Conservation (phyloP, 169 alveolate species). For the Cryptosporidium tyzzeri region DNA sequence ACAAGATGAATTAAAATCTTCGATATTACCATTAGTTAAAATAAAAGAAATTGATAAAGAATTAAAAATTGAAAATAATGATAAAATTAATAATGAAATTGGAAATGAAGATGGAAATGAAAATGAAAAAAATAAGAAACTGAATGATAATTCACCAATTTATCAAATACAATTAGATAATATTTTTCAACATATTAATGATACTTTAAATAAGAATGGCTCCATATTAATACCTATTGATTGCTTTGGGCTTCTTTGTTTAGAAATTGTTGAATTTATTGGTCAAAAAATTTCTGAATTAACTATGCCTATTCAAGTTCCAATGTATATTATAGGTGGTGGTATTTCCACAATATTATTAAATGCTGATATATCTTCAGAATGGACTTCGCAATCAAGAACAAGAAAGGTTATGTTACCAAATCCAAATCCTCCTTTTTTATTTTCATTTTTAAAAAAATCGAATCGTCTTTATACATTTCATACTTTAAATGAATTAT, state of each 20-base stretch:
- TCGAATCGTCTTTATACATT: slow-evolving; percentile 55
- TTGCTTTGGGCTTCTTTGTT: slow-evolving; percentile 39
- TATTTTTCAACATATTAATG: slow-evolving; percentile 10
- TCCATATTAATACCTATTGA: slow-evolving; percentile 58
- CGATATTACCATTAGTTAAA: not conserved
- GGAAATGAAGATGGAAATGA: not conserved
- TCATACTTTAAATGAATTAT: slow-evolving; percentile 41
- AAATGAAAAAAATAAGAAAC: too few relatives aligned
- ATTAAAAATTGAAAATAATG: not conserved
- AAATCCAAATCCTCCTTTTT: slow-evolving; percentile 68
- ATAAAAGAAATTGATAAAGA: not conserved
- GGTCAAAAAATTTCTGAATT: slow-evolving; percentile 66
- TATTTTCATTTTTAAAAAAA: slow-evolving; percentile 44
- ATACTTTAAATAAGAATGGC: slow-evolving; percentile 45
- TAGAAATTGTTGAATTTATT: slow-evolving; percentile 60
- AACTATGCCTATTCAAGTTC: slow-evolving; percentile 34
- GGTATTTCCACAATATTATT: slow-evolving; percentile 49
- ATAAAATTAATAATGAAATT: not conserved
- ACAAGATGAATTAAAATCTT: not conserved
- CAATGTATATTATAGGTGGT: slow-evolving; percentile 68
- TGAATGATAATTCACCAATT: not conserved
- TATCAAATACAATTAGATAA: slow-evolving; percentile 20
- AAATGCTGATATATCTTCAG: slow-evolving; percentile 58
- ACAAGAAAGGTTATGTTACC: slow-evolving; percentile 61
- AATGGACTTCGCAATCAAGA: slow-evolving; percentile 59